phyloP scores from a whole-genome alignment of 2,329 filamentous ascomycete species.

The Penicillium sp. region DNA sequence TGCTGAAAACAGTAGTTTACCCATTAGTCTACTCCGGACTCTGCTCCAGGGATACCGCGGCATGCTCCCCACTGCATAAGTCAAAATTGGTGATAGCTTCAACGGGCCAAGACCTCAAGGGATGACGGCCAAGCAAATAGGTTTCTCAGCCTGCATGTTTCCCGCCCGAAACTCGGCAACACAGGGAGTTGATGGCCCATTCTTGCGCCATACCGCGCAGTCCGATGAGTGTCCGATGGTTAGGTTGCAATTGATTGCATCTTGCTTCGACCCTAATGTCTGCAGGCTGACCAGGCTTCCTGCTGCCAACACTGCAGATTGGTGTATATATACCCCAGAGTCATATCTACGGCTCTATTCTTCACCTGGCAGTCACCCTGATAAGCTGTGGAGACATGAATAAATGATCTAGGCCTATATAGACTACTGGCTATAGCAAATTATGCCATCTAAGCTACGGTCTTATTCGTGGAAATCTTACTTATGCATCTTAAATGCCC shows the following conservation, averaged over 20 bases:
- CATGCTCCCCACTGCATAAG: not conserved
- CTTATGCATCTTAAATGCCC: not conserved
- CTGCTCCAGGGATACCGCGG: not conserved
- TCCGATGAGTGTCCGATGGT: not conserved
- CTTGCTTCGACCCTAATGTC: not conserved
- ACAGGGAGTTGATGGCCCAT: not conserved
- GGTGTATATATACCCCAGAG: too few species aligned
- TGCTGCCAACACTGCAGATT: not conserved
- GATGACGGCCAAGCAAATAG: constrained; percentile 11
- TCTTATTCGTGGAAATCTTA: not conserved
- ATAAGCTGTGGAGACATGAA: too few species aligned
- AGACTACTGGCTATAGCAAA: not conserved
- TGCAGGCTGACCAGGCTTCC: not conserved
- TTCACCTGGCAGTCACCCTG: too few species aligned
- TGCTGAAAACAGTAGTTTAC: not conserved
- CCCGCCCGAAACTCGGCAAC: not conserved
- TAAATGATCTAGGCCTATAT: too few species aligned
- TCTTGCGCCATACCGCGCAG: not conserved
- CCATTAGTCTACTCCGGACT: not conserved
- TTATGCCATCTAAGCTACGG: not conserved
- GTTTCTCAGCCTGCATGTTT: constrained; percentile 1
- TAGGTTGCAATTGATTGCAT: not conserved
- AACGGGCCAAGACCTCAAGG: constrained; percentile 15
- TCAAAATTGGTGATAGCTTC: not conserved
- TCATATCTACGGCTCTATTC: too few species aligned